Percentiles rank a stretch among this genome's conserved stretches.
phyloP scores from a whole-genome alignment of 2,329 filamentous ascomycete genomes.

The Lasiodiplodia citricola region DNA sequence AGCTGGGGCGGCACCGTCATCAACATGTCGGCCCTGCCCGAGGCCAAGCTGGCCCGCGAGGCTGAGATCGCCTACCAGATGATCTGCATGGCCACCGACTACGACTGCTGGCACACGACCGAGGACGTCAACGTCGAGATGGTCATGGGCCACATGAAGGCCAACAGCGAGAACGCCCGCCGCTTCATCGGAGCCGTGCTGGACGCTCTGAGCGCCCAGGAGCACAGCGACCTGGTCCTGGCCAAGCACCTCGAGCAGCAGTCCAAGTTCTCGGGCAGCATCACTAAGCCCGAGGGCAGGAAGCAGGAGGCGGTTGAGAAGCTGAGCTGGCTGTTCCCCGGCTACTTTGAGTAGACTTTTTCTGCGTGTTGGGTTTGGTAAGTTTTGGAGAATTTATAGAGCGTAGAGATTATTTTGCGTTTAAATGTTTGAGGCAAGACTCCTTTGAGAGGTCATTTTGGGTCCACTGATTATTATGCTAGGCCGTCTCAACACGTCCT shows the following conservation, averaged over 20 bases:
- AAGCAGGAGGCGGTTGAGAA: constrained; percentile 76
- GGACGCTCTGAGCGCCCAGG: constrained; percentile 79
- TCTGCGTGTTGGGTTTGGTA: background rate
- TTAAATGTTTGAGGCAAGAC: background rate
- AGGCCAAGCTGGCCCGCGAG: constrained; percentile 94
- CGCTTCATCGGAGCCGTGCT: constrained; percentile 84
- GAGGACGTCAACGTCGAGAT: constrained; percentile 89
- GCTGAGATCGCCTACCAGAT: constrained; percentile 97
- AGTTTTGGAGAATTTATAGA: background rate
- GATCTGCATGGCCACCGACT: constrained; percentile 99
- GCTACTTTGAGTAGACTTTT: constrained; percentile 60
- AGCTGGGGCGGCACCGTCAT: constrained; percentile 92
- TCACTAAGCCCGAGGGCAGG: constrained; percentile 80
- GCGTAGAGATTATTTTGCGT: background rate
- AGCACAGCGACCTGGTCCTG: constrained; percentile 74
- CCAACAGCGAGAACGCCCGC: constrained; percentile 87
- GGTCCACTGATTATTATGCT: background rate
- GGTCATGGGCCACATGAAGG: constrained; percentile 96
- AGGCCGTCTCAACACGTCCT: background rate
- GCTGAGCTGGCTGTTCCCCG: constrained; percentile 86
- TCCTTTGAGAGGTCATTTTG: background rate
- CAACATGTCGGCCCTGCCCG: constrained; percentile 96
- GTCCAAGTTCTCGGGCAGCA: constrained; percentile 78
- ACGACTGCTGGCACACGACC: constrained; percentile 93
- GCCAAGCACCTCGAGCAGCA: constrained; percentile 82